Evolutionary conservation across 106 monocot species (phyloP).

Genomic region (Xerophyta viscosa): DNA sequence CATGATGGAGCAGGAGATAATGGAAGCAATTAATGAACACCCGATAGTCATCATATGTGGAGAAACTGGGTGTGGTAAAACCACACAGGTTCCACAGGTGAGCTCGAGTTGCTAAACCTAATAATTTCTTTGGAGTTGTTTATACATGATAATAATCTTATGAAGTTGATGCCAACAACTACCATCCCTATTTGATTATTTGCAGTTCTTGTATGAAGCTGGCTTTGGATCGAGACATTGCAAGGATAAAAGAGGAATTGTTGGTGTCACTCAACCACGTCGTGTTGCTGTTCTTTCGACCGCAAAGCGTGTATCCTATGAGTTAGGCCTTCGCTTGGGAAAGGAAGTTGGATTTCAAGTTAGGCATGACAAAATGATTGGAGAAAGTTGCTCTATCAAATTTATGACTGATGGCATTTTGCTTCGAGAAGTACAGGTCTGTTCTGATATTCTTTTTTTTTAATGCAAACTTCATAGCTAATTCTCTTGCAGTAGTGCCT

Average conservation of each 20-base stretch:
- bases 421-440: conserved; percentile 91
- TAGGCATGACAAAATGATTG: conserved; percentile 84
- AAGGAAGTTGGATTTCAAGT: conserved; percentile 98
- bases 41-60: conserved; percentile 85
- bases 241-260: conserved; percentile 55
- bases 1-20: conserved; percentile 99
- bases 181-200: not conserved
- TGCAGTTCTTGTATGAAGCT: conserved; percentile 96
- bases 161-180: too few species aligned
- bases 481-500: not conserved
- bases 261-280: conserved; percentile 91
- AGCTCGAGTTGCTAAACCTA: not conserved
- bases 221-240: conserved; percentile 61
- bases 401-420: conserved; percentile 99
- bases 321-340: conserved; percentile 64
- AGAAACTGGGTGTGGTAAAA: conserved; percentile 99
- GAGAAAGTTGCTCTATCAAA: conserved; percentile 69
- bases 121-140: not conserved
- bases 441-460: not conserved
- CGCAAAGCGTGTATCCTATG: conserved; percentile 81
- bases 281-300: conserved; percentile 95
- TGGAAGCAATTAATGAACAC: conserved; percentile 93
- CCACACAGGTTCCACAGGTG: conserved; percentile 99
- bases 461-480: not conserved
- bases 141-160: too few species aligned